Evolutionary conservation across 805 yeast species (phyloP), one percentile per base, ranked within the genome.

Genomic region (Kuraishia cidri): DNA sequence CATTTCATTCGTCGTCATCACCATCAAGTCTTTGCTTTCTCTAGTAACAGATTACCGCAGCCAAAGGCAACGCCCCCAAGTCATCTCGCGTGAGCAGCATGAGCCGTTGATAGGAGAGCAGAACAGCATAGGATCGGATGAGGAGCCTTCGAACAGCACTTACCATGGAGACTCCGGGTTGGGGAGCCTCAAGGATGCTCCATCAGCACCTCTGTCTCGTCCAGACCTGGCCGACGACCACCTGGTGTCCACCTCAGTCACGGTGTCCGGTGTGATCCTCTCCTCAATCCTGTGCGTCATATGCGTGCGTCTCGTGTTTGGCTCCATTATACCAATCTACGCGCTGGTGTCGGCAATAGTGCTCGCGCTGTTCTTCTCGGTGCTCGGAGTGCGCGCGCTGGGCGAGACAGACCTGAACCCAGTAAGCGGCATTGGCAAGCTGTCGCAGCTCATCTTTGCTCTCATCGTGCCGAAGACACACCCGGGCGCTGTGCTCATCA

Each of bases 361-460:
- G 0, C 45, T 92, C 15, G 95, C 97, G 0, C 59, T 90, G 16
- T 59, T 87, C 37, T 66, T 90, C 28, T 84, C 96, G 0, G 68
- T 90, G 1, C 62, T 90, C 4, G 97, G 95, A 2, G 94, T 92
- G 1, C 66, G 97, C 29, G 97, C 98, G 0, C 61, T 90, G 5
- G 98, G 98, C 4, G 97, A 92, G 53, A 92, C 98, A 0, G 98
- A 90, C 56, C 66, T 90, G 41, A 90, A 90, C 49, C 98, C 98
- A 0, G 98, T 90, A 2, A 80, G 94, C 46, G 97, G 97, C 0
- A 88, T 90, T 17, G 97, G 98, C 2, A 90, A 90, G 56, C 61
- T 90, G 19, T 88, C 97, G 1, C 98, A 90, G 53, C 62, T 90
- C 31, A 56, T 92, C 2, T 86, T 92, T 56, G 95, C 97, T 0